Evolutionary conservation across 2,329 filamentous ascomycete genomes (phyloP).

Genomic region (Xylariales sp.): DNA sequence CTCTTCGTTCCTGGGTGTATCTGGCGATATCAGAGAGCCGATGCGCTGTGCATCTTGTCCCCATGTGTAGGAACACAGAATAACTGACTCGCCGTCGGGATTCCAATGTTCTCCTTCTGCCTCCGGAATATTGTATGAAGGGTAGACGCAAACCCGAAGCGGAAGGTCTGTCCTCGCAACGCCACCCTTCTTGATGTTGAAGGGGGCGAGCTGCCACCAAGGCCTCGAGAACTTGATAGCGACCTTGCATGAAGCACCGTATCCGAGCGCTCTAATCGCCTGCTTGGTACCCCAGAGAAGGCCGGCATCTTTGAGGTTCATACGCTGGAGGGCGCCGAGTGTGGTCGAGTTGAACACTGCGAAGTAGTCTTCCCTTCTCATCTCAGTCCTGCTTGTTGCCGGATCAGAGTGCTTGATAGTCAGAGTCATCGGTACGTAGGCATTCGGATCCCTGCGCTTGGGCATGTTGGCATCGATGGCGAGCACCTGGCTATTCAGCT

Average conservation of each 20-base stretch:
- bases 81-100: constrained; percentile 21
- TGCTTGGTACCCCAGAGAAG: constrained; percentile 20
- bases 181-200: constrained; percentile 24
- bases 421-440: not conserved
- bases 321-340: constrained; percentile 23
- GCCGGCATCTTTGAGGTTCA: constrained; percentile 21
- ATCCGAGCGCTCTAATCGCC: constrained; percentile 27
- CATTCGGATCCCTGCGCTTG: not conserved
- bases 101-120: not conserved
- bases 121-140: constrained; percentile 29
- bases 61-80: constrained; percentile 33
- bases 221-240: constrained; percentile 28
- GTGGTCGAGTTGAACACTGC: constrained; percentile 28
- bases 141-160: constrained; percentile 30
- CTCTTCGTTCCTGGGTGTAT: constrained; percentile 15
- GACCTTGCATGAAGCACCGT: constrained; percentile 28
- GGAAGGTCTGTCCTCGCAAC: constrained; percentile 25
- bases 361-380: constrained; percentile 15
- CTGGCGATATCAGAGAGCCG: constrained; percentile 18
- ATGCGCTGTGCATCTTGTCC: constrained; percentile 30
- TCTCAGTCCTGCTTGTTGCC: not conserved
- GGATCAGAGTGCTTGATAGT: not conserved
- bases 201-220: constrained; percentile 26
- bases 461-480: not conserved
- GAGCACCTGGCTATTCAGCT: constrained; percentile 6